phyloP scores from a whole-genome alignment of 73 alveolate genomes.

The Uronychia binucleata region DNA sequence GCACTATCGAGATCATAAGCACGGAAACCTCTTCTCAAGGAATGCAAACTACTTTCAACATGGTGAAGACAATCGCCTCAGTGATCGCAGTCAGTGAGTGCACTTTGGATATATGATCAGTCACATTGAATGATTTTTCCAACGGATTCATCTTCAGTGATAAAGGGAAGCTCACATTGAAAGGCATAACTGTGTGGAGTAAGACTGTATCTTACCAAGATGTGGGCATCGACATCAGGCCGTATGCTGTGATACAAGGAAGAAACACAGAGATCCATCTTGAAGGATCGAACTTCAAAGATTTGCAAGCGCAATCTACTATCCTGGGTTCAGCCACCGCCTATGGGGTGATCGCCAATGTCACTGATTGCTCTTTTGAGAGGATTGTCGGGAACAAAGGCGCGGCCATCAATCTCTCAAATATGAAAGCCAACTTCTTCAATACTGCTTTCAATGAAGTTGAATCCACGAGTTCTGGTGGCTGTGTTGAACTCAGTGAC shows the following conservation, averaged over 20 bases:
- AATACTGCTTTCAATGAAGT: background rate
- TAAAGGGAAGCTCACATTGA: background rate
- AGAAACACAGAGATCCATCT: background rate
- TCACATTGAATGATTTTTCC: too few relatives aligned
- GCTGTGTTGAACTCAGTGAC: background rate
- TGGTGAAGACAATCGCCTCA: background rate
- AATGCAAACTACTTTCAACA: too few relatives aligned
- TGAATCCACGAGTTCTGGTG: background rate
- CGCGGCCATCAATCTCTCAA: background rate
- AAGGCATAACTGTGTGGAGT: background rate
- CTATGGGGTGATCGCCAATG: background rate
- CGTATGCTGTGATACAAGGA: background rate
- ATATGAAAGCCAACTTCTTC: background rate
- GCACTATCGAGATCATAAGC: background rate
- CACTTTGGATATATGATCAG: background rate
- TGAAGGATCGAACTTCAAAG: background rate
- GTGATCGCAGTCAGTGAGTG: background rate
- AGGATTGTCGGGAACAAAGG: background rate
- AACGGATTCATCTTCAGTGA: background rate
- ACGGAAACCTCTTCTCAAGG: background rate
- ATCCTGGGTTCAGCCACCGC: background rate
- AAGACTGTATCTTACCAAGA: too few relatives aligned
- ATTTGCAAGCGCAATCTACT: background rate
- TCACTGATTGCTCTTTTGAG: background rate
- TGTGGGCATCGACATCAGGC: too few relatives aligned